Evolutionary conservation across 768 basidiomycete genomes (phyloP).

Genomic region (Amanita inopinata): DNA sequence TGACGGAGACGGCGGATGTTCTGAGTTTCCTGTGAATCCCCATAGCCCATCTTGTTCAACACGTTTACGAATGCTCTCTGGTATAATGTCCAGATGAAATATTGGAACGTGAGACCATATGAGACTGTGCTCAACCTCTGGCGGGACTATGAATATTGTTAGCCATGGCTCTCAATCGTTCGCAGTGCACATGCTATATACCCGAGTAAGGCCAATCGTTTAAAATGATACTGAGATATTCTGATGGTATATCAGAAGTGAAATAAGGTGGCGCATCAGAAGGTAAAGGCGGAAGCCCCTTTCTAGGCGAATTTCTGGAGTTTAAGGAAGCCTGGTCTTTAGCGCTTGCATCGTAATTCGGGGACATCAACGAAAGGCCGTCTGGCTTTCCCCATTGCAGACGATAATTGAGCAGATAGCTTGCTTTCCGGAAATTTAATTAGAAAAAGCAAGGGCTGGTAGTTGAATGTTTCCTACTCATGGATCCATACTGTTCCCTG

Average conservation of each 20-base stretch:
- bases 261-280: slow-evolving; percentile 48
- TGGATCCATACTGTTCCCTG: slow-evolving; percentile 50
- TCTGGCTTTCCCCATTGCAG: slow-evolving; percentile 73
- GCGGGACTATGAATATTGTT: slow-evolving; percentile 37
- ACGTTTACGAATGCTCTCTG: slow-evolving; percentile 39
- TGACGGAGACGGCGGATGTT: slow-evolving; percentile 51
- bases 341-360: slow-evolving; percentile 31
- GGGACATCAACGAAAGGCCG: slow-evolving; percentile 48
- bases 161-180: slow-evolving; percentile 1
- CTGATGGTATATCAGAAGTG: slow-evolving; percentile 45
- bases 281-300: slow-evolving; percentile 21
- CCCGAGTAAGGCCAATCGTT: slow-evolving; percentile 91
- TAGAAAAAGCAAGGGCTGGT: slow-evolving; percentile 1
- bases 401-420: slow-evolving; percentile 59
- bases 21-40: slow-evolving; percentile 63
- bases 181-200: slow-evolving; percentile 19
- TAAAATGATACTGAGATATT: slow-evolving; percentile 58
- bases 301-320: slow-evolving; percentile 7
- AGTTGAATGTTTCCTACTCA: slow-evolving; percentile 34
- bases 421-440: slow-evolving; percentile 31
- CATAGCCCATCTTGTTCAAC: slow-evolving; percentile 71
- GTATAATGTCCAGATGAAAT: slow-evolving; percentile 49
- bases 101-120: slow-evolving; percentile 75
- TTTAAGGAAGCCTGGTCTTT: slow-evolving; percentile 7
- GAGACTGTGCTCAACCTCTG: slow-evolving; percentile 62